These are phyloP conservation scores for Phanerodontia chrysosporium DNA, from an alignment of 768 basidiomycete genomes.

Conservation along the genomic window DNA sequence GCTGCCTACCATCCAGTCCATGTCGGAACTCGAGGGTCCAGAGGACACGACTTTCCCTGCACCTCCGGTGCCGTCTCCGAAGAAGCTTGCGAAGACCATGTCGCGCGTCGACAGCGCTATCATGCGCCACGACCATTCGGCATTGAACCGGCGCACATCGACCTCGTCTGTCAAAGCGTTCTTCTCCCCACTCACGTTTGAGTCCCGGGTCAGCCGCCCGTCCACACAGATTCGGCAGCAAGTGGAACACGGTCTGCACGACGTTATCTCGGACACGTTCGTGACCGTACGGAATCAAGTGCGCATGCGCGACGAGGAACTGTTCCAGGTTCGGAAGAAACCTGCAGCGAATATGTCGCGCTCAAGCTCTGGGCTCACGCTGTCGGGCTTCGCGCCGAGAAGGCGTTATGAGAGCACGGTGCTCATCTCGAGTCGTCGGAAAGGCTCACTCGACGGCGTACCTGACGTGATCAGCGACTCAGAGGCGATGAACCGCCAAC, in stretches of 20 bases:
- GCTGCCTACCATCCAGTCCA: constrained; percentile 29
- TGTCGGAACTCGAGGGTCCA: constrained; percentile 23
- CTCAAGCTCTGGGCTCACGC: constrained; percentile 56
- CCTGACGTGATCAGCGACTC: constrained; percentile 4
- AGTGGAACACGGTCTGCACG: constrained; percentile 74
- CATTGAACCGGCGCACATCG: constrained; percentile 49
- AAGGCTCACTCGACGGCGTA: constrained; percentile 36
- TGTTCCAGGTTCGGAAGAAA: constrained; percentile 51
- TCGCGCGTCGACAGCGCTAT: constrained; percentile 15
- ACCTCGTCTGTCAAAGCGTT: constrained; percentile 60
- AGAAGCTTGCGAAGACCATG: constrained; percentile 4
- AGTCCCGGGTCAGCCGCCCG: constrained; percentile 64
- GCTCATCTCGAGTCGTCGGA: constrained; percentile 42
- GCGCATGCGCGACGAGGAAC: constrained; percentile 54
- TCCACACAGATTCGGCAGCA: constrained; percentile 60
- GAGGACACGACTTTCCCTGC: not conserved
- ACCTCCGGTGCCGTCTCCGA: not conserved
- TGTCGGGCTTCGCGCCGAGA: constrained; percentile 53
- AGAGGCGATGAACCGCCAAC: not conserved
- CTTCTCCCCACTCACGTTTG: constrained; percentile 46
- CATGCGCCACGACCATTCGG: not conserved
- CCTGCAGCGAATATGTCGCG: constrained; percentile 38
- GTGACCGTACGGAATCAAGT: constrained; percentile 65
- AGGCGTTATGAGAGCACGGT: constrained; percentile 52
- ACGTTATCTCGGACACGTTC: constrained; percentile 76